Percentiles rank a stretch among this genome's conserved stretches.
Conservation (phyloP, 352 stramenopile genomes). For the Aphanomyces cochlioides region DNA sequence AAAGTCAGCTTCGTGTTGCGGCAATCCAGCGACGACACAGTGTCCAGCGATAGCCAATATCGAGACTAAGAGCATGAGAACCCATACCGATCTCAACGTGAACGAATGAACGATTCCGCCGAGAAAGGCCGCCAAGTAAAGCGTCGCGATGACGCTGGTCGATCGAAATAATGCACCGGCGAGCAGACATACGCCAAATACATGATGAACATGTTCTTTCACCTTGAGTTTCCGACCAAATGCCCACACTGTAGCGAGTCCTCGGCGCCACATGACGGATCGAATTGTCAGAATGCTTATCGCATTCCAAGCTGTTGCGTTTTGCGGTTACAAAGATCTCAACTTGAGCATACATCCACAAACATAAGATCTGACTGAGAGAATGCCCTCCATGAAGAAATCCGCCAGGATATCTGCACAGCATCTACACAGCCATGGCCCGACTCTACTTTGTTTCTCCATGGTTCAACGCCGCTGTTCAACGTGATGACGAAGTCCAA, state of each 20-base stretch:
- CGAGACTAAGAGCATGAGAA: conserved; percentile 47
- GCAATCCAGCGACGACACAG: conserved; percentile 36
- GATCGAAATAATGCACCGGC: neutral
- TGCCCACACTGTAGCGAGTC: neutral
- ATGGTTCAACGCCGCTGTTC: too few relatives aligned
- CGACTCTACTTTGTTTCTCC: too few relatives aligned
- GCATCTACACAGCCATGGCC: too few relatives aligned
- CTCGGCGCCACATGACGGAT: neutral
- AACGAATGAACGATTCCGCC: conserved; percentile 58
- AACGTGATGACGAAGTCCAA: too few relatives aligned
- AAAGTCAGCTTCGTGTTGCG: conserved; percentile 35
- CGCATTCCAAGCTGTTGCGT: too few relatives aligned
- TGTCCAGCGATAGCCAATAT: conserved; percentile 45
- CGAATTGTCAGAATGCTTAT: too few relatives aligned
- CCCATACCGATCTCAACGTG: conserved; percentile 42
- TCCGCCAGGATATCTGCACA: too few relatives aligned
- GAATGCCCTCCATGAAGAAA: too few relatives aligned
- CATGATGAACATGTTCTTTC: neutral
- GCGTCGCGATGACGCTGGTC: neutral
- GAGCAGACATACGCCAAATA: neutral
- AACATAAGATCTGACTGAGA: too few relatives aligned
- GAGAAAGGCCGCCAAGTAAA: conserved; percentile 2
- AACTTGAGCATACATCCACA: too few relatives aligned
- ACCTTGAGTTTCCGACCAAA: neutral
- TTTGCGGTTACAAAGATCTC: too few relatives aligned